Base-by-base conservation (phyloP, 2,329 filamentous ascomycete species). In the Tolypocladium tundrense region DNA sequence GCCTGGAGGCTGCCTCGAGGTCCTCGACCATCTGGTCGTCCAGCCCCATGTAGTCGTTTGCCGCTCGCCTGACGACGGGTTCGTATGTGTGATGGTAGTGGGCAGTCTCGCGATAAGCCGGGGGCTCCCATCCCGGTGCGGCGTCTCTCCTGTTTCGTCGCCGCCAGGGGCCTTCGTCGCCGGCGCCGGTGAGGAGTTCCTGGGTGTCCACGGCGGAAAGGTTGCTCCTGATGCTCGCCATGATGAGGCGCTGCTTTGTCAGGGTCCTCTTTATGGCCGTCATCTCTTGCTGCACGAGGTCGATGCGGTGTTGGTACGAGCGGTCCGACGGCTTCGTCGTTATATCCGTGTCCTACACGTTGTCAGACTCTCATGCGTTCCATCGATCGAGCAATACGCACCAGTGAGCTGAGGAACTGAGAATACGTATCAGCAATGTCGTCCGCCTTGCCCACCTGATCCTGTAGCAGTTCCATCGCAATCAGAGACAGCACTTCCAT, bases 351-450 rank as follows among this genome's bases (percentile, higher is more conserved):
- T 76, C 73, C 73, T 75, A 42, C 1, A 16, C 55, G 3, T 4
- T 24, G 40, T 72, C 31, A 70, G 62, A 39, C 16, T 48, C 33
- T 13, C 6, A 24, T 16, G 7, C 16, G n/a, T 21, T 21, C 9
- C 48, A 40, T 16, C 3, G 4, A 33, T 21, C 6, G 40, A 5
- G 6, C 31, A 3, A 31, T 35, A 50, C 71, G 56, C 67, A 78
- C 76, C 42, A 79, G 63, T 2, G 67, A 69, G 43, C 72, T 69
- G 4, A 79, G 67, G 50, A 74, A 76, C 43, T 74, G 68, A 0
- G 72, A 75, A 54, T 79, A 79, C 0, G 72, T 75, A 27, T 73
- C 69, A 42, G 66, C 70, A 19, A 79, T 72, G 35, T 73, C 71
- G 3, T 73, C 68, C 39, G 69, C 69, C 51, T 68, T 70, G 5